Evolutionary conservation across 768 basidiomycete species (phyloP), one percentile per base, ranked within the genome.

Genomic region (Cystofilobasidium bisporidii): DNA sequence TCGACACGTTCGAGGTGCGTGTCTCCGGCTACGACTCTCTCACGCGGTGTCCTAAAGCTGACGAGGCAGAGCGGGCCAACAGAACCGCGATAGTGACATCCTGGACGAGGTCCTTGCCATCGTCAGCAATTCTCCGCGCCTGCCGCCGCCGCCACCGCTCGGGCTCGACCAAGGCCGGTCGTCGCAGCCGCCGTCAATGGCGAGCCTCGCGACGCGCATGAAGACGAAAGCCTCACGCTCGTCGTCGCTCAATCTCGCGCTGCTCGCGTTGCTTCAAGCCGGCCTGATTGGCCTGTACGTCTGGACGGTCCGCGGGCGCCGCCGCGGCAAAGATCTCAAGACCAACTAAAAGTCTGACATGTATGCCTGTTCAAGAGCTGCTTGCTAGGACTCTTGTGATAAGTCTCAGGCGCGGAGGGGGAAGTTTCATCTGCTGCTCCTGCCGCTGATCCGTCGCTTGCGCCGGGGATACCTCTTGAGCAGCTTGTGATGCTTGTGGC

Each of bases 1-100:
- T 69, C 26, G 68, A 69, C 33, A 40, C 45, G 17, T 61, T 69
- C 48, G 68, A 69, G 58, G 68, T 69, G 11, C 30, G 59, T 41
- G 36, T n/a, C 28, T 26, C 12, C 9, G 33, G 4, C n/a, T 36
- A 17, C 30, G n/a, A n/a, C n/a, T n/a, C n/a, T n/a, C n/a, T n/a
- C n/a, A n/a, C n/a, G n/a, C n/a, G n/a, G n/a, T n/a, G n/a, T n/a
- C n/a, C n/a, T n/a, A n/a, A n/a, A n/a, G n/a, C n/a, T n/a, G n/a
- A n/a, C n/a, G n/a, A n/a, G n/a, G n/a, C n/a, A n/a, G n/a, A n/a
- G n/a, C n/a, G n/a, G n/a, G n/a, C n/a, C n/a, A n/a, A n/a, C 56
- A 68, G 67, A 56, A 18, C 28, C 67, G 61, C 38, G 67, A 68
- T 30, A 62, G 57, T 9, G 36, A 61, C 40, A 50, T 61, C 28